Base-by-base conservation (phyloP, 192 early-diverging fungal species). In the Linnemannia elongata region DNA sequence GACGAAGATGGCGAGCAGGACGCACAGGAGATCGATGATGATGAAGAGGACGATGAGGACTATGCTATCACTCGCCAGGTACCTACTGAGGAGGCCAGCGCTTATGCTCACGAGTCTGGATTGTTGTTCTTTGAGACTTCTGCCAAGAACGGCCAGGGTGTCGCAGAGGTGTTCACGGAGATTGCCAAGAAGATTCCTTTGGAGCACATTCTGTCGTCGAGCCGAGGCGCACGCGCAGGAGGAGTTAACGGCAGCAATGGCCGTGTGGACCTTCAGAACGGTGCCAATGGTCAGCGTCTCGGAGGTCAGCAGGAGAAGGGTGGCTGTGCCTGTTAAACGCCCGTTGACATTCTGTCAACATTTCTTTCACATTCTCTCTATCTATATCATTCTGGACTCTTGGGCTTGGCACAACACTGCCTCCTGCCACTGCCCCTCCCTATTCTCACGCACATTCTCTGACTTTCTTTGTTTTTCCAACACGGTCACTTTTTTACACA, bases 91-190 rank as follows among this genome's bases (percentile, higher is more conserved):
- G 96, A 96, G 69, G 97, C 96, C 5, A 92, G 92, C 69, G 92
- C 93, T 27, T 98, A 97, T 77, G 97, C 97, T 12, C 88, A 91
- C n/a, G 95, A 97, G 78, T 87, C 91, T 36, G 95, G 94, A 9
- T 89, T 99, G 52, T 86, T 98, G 75, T 98, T 96, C 88, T 91
- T 95, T 79, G 97, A 99, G 91, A 96, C 98, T 42, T 95, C 94
- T 69, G 96, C 98, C 66, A 97, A 96, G 88, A 93, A 94, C 3
- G 97, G 97, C 6, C 92, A 95, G 52, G 94, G 94, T 66, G 96
- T 99, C 5, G 92, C 94, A 41, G 94, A 97, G 77, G 94, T 97
- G 27, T 98, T 98, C 82, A 97, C 94, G 44, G 97, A 99, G 83
- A 97, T 99, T 90, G 88, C 89, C 66, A 91, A 91, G 71, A 89